Base-by-base conservation (phyloP, 306 rosid genomes). In the Hippophae rhamnoides region DNA sequence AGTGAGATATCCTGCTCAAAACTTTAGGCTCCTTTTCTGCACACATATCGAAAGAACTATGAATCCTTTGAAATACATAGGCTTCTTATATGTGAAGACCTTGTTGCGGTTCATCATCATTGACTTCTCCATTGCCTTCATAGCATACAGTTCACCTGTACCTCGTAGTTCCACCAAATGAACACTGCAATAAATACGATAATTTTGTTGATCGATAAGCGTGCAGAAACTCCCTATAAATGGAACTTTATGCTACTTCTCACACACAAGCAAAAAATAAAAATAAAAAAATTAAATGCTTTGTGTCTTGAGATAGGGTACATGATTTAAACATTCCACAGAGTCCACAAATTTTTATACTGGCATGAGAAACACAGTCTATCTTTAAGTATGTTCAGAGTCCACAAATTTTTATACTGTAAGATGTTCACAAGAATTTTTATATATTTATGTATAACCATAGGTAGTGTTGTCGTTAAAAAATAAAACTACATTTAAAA, bases 91-190 rank as follows among this genome's bases (percentile, higher is more conserved):
- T 58, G 59, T 69, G 50, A 74, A 60, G 51, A 92, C 98, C 98
- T 92, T 92, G 79, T 92, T 92, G 48, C 98, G 98, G 69, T 82
- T 85, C 54, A 87, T 62, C 87, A 92, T 83, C 54, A 69, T 69
- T 47, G 96, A 76, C 75, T 92, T 92, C 59, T 87, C 98, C 92
- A 92, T 92, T 63, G 96, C 96, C 83, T 92, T 92, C 96, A 92
- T 92, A 64, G 98, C 96, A 69, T 72, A 92, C 56, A 85, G 74
- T 76, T 87, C 89, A 8, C 86, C 80, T 0, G 93, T 73, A 41
- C 89, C 96, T 72, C 69, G 63, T 59, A 92, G 84, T 78, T 92
- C 93, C 77, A 92, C 98, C 73, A 92, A 75, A 74, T 87, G 96
- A 58, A 92, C 98, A 65, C 98, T 92, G 84, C 68, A 72, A 55